These are phyloP conservation scores for Elongisporangium anandrum DNA, from an alignment of 352 stramenopile species.

Conservation along the genomic window DNA sequence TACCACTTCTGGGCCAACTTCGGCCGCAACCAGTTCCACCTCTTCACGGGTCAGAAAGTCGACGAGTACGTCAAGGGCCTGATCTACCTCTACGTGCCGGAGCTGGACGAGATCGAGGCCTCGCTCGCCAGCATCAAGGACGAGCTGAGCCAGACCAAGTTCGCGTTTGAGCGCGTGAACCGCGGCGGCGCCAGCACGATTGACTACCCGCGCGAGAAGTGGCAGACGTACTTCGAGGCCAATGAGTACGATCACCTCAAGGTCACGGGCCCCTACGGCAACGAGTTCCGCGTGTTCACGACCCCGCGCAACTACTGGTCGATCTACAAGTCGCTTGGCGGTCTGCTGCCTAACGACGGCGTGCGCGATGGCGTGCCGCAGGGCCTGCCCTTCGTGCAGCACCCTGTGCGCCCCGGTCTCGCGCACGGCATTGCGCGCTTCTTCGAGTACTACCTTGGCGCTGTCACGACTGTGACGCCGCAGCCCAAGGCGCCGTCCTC, in stretches of 20 bases:
- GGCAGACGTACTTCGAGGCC: constrained; percentile 46
- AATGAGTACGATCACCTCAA: constrained; percentile 55
- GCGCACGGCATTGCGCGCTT: constrained; percentile 57
- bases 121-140: constrained; percentile 34
- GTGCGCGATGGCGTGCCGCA: constrained; percentile 32
- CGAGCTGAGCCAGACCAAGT: constrained; percentile 48
- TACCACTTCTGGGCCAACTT: constrained; percentile 75
- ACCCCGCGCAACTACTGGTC: constrained; percentile 56
- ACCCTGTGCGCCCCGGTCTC: constrained; percentile 51
- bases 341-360: constrained; percentile 36
- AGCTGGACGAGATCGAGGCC: constrained; percentile 53
- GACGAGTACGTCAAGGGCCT: constrained; percentile 50
- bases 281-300: constrained; percentile 46
- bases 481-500: constrained; percentile 12
- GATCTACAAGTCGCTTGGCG: constrained; percentile 52
- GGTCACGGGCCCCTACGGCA: constrained; percentile 57
- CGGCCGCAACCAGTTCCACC: constrained; percentile 65
- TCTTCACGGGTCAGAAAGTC: constrained; percentile 58
- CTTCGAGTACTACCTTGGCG: constrained; percentile 62
- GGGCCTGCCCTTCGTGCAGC: constrained; percentile 55
- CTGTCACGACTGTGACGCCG: constrained; percentile 42
- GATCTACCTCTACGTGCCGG: constrained; percentile 59
- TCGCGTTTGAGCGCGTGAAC: constrained; percentile 50
- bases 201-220: constrained; percentile 48
- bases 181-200: constrained; percentile 38